phyloP scores from a whole-genome alignment of 2,329 filamentous ascomycete species.

The Botrytis fragariae region DNA sequence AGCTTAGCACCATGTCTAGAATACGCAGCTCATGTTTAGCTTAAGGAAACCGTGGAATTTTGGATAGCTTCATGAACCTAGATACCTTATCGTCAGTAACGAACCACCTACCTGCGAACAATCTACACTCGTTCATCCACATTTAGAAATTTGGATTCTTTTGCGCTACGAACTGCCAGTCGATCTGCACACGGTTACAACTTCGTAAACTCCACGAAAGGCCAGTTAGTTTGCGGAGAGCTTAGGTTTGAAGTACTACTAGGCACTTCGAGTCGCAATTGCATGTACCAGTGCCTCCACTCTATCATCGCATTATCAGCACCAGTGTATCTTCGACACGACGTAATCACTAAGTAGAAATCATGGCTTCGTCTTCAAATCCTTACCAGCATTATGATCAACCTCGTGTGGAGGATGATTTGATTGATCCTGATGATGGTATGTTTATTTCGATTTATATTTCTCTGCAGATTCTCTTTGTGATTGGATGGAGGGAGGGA shows the following conservation, averaged over 20 bases:
- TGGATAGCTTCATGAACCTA: conserved; percentile 19
- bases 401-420: conserved; percentile 61
- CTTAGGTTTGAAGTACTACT: background rate
- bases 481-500: background rate
- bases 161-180: background rate
- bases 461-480: background rate
- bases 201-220: background rate
- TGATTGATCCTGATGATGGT: conserved; percentile 81
- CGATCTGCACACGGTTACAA: too few relatives aligned
- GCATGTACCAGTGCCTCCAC: background rate
- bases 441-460: conserved; percentile 31
- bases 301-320: background rate
- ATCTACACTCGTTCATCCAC: background rate
- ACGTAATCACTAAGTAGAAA: background rate
- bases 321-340: background rate
- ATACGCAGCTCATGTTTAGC: background rate
- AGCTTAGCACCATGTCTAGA: background rate
- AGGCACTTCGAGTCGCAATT: background rate
- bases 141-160: background rate
- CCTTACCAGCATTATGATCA: conserved; percentile 59
- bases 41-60: conserved; percentile 33
- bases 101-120: background rate
- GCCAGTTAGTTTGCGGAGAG: background rate
- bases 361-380: conserved; percentile 42
- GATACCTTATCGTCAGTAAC: background rate